Percentiles rank a stretch among this genome's conserved stretches.
These are phyloP conservation scores for Rhizomucor miehei DNA, from an alignment of 371 early-diverging fungal genomes.

Conservation along the genomic window DNA sequence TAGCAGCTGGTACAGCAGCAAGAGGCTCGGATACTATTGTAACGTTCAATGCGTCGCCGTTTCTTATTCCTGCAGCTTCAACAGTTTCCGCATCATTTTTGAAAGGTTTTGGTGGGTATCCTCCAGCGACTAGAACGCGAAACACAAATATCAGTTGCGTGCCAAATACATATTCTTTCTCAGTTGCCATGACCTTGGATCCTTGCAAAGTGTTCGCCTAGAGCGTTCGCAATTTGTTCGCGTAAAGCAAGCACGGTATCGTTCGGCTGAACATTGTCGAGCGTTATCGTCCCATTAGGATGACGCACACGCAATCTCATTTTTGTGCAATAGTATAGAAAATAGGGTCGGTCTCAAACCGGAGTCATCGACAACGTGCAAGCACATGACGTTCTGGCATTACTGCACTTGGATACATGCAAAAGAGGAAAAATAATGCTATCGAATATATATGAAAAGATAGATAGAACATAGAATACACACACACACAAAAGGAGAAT, in stretches of 20 bases:
- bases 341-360: neutral
- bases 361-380: too few species aligned
- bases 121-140: constrained; percentile 33
- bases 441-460: too few species aligned
- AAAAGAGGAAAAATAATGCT: too few species aligned
- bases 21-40: constrained; percentile 12
- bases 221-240: constrained; percentile 5
- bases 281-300: constrained; percentile 14
- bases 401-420: too few species aligned
- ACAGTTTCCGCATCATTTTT: constrained; percentile 15
- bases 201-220: constrained; percentile 1
- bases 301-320: constrained; percentile 28
- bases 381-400: too few species aligned
- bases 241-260: constrained; percentile 10
- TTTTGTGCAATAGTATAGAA: neutral
- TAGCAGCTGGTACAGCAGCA: neutral
- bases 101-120: constrained; percentile 39
- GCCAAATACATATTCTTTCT: neutral
- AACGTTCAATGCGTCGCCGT: constrained; percentile 38
- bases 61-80: constrained; percentile 17
- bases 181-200: constrained; percentile 13
- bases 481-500: constrained; percentile 1
- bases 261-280: constrained; percentile 9
- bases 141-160: neutral
- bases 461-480: neutral